Base-by-base conservation (phyloP, 2,329 filamentous ascomycete species). In the Cercospora janseana region DNA sequence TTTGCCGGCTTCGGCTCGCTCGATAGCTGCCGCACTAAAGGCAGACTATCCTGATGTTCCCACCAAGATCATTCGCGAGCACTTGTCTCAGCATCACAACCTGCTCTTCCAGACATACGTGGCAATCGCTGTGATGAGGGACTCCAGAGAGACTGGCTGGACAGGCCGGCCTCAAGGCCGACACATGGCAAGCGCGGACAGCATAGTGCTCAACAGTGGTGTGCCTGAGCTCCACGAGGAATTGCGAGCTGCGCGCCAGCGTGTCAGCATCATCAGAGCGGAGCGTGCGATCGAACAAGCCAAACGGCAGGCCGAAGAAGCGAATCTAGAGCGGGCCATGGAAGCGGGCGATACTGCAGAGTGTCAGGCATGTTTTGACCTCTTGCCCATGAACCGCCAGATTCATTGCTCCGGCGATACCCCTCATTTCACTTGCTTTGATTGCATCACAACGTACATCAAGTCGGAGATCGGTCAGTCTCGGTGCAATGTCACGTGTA, bases 401-500 rank as follows among this genome's bases (percentile, higher is more conserved):
- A 77, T 88, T 1, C 74, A 80, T 56, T 95, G 89, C 65, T 70
- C 81, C 43, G 81, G 77, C 12, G 73, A 78, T 0, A 60, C 64
- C 0, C 57, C 70, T 1, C 87, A 91, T 59, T 80, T 78, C 63
- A 91, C 92, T 66, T 95, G 89, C 66, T 73, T 75, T 38, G 69
- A 70, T 1, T 95, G 89, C 63, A 77, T 83, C 4, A 79, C 74
- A 49, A 77, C 68, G 16, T 82, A 82, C 54, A 85, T 88, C 4
- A 81, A 88, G 60, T 79, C 72, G 5, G 78, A 84, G 56, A 77
- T 94, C 45, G 88, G 87, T 1, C 72, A 82, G 16, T 79, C 79
- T n/a, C 83, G 81, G 55, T 86, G 87, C 63, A 73, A 81, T 37
- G 73, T 93, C 15, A 66, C 69, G 2, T 95, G 89, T 68, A 79